These are phyloP conservation scores for Exophiala mesophila DNA, from an alignment of 2,329 filamentous ascomycete genomes.

Conservation along the genomic window DNA sequence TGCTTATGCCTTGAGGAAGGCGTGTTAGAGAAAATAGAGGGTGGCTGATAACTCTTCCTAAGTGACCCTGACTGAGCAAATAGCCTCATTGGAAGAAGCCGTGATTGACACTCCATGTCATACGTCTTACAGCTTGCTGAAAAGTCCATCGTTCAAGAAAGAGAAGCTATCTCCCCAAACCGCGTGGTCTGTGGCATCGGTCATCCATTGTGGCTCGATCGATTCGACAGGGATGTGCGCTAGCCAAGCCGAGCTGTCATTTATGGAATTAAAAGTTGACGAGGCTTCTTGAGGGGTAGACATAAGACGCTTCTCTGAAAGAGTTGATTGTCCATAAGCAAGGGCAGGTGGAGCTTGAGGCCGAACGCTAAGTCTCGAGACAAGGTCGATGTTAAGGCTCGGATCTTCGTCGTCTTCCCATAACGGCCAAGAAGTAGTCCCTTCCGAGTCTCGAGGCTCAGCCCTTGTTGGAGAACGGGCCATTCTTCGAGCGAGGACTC, in stretches of 20 bases:
- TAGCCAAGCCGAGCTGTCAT: slow-evolving; percentile 8
- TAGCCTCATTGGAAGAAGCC: too few relatives aligned
- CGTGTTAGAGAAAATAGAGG: too few relatives aligned
- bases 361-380: too few relatives aligned
- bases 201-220: slow-evolving; percentile 2
- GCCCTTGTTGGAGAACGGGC: slow-evolving; percentile 1
- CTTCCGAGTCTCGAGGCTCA: too few relatives aligned
- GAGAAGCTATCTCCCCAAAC: slow-evolving; percentile 8
- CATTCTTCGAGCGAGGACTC: slow-evolving; percentile 9
- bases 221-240: neutral
- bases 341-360: too few relatives aligned
- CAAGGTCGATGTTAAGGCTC: too few relatives aligned
- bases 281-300: neutral
- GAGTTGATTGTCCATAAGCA: neutral
- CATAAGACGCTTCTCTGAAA: neutral
- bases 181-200: slow-evolving; percentile 4
- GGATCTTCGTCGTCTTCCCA: too few relatives aligned
- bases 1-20: too few relatives aligned
- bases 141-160: slow-evolving; percentile 8
- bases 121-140: slow-evolving; percentile 5
- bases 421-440: too few relatives aligned
- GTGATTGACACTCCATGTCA: neutral
- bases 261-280: neutral
- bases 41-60: too few relatives aligned
- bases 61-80: too few relatives aligned